Conservation (phyloP, 495 filamentous ascomycete genomes). For the Daldinia bambusicola region DNA sequence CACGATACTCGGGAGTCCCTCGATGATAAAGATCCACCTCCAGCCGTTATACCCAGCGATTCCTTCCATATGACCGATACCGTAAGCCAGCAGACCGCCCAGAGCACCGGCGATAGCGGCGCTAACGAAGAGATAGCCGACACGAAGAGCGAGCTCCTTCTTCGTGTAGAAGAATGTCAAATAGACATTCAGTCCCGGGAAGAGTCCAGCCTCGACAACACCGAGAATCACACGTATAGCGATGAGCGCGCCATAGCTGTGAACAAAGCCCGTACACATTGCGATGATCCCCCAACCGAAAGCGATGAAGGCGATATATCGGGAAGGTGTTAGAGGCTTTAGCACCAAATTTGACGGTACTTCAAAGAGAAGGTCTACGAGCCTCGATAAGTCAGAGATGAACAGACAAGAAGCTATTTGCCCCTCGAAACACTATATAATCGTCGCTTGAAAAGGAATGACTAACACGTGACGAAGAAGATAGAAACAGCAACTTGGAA, state of each 20-base stretch:
- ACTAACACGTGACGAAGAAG: conserved; percentile 75
- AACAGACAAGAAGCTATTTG: not conserved
- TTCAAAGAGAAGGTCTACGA: conserved; percentile 63
- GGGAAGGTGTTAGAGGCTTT: conserved; percentile 71
- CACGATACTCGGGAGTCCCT: conserved; percentile 74
- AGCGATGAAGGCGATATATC: conserved; percentile 73
- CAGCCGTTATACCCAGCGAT: conserved; percentile 68
- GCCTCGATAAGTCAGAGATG: not conserved
- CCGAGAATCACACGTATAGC: conserved; percentile 72
- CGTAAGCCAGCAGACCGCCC: conserved; percentile 79
- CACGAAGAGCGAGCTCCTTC: conserved; percentile 75
- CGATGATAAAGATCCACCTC: conserved; percentile 77
- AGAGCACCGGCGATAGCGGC: conserved; percentile 80
- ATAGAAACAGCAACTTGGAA: conserved; percentile 77
- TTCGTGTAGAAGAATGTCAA: conserved; percentile 81
- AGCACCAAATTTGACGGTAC: conserved; percentile 72
- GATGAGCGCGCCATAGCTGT: conserved; percentile 61
- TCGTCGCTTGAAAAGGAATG: not conserved
- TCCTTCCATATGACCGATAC: conserved; percentile 77
- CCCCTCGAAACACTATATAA: not conserved
- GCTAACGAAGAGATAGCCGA: conserved; percentile 80
- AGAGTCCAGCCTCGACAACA: conserved; percentile 72
- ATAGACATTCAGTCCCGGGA: conserved; percentile 76
- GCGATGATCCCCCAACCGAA: conserved; percentile 77
- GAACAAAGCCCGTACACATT: conserved; percentile 71